Evolutionary conservation across 345 rosid species (phyloP).

Genomic region (Eucalyptus regnans): DNA sequence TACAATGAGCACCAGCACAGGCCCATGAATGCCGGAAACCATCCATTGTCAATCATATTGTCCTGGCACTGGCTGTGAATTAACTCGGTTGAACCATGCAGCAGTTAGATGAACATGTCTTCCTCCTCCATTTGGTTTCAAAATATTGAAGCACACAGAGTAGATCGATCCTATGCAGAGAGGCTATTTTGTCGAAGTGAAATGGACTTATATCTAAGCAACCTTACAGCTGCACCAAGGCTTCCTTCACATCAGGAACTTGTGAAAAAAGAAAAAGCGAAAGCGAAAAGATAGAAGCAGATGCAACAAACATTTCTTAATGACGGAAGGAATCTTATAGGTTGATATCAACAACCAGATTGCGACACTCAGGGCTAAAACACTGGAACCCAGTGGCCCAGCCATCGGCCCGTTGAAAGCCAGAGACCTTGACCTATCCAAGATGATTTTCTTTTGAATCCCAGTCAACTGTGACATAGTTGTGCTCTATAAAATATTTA

Average conservation of each 20-base stretch:
- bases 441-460: not conserved
- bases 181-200: not conserved
- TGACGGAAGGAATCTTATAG: not conserved
- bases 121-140: not conserved
- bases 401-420: not conserved
- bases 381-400: not conserved
- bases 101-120: not conserved
- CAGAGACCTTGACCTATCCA: not conserved
- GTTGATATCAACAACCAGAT: not conserved
- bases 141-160: not conserved
- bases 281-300: not conserved
- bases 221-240: not conserved
- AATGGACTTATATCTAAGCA: not conserved
- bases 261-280: not conserved
- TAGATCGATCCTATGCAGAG: not conserved
- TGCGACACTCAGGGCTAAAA: not conserved
- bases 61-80: not conserved
- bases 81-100: not conserved
- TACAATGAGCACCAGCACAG: not conserved
- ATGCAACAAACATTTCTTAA: not conserved
- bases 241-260: not conserved
- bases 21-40: not conserved
- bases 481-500: not conserved
- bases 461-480: not conserved
- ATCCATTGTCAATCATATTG: not conserved